Evolutionary conservation across 805 yeast species (phyloP).

Genomic region (Candida vaughaniae): DNA sequence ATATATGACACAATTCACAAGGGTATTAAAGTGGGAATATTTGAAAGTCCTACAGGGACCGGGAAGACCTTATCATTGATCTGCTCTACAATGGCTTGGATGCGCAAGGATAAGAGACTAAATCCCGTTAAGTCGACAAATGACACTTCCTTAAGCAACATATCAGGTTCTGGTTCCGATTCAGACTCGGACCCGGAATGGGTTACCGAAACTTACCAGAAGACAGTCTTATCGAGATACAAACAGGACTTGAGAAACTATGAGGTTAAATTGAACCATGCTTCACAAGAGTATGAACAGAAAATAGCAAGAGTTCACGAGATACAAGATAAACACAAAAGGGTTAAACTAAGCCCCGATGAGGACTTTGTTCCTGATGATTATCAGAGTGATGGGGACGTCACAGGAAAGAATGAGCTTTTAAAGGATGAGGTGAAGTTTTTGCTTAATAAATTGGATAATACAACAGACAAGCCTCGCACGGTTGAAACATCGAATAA

Average conservation of each 20-base stretch:
- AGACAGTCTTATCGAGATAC: slow-evolving; percentile 29
- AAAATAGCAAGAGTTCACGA: slow-evolving; percentile 15
- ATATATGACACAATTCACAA: slow-evolving; percentile 60
- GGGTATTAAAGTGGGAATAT: slow-evolving; percentile 67
- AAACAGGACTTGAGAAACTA: slow-evolving; percentile 31
- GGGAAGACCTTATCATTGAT: slow-evolving; percentile 89
- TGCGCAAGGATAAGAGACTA: slow-evolving; percentile 49
- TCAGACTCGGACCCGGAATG: slow-evolving; percentile 68
- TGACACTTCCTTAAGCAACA: neutral
- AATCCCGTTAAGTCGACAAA: slow-evolving; percentile 5
- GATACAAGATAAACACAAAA: slow-evolving; percentile 10
- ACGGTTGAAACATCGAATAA: slow-evolving; percentile 14
- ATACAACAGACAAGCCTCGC: slow-evolving; percentile 29
- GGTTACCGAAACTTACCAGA: slow-evolving; percentile 46
- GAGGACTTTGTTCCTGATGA: slow-evolving; percentile 31
- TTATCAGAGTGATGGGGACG: slow-evolving; percentile 31
- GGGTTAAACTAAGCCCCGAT: slow-evolving; percentile 11
- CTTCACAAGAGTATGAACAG: slow-evolving; percentile 23
- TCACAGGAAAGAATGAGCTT: slow-evolving; percentile 9
- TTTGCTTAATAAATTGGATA: slow-evolving; percentile 38
- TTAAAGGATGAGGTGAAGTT: slow-evolving; percentile 32
- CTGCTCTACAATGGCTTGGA: slow-evolving; percentile 84
- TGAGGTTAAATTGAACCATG: slow-evolving; percentile 39
- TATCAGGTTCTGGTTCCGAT: slow-evolving; percentile 15
- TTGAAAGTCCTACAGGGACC: slow-evolving; percentile 94